phyloP scores from a whole-genome alignment of 139 green algal species.

The Micromonas commoda region DNA sequence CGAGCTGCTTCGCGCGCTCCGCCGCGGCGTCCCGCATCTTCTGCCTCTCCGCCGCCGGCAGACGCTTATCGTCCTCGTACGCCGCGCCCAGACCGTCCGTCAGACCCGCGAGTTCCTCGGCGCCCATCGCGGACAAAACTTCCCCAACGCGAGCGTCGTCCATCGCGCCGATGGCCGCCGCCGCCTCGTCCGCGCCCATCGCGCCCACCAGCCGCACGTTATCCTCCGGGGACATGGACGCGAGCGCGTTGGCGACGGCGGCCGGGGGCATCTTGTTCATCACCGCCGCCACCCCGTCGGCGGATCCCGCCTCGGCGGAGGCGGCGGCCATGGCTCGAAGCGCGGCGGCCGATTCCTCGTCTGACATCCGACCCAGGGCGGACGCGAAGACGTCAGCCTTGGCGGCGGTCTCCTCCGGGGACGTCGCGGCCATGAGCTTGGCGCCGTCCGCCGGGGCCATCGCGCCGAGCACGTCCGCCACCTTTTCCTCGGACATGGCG shows the following conservation, averaged over 20 bases:
- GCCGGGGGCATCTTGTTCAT: no score
- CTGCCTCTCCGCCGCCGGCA: not conserved
- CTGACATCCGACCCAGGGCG: not conserved
- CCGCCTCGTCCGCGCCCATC: not conserved
- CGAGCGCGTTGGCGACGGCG: no score
- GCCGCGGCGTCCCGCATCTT: not conserved
- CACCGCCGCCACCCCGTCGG: not conserved
- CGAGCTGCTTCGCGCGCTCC: not conserved
- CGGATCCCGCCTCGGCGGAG: not conserved
- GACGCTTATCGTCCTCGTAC: not conserved
- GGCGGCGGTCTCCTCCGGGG: not conserved
- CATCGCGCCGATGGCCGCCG: not conserved
- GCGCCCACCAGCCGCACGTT: not conserved
- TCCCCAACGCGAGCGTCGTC: not conserved
- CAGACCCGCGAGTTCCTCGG: not conserved
- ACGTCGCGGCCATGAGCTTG: not conserved
- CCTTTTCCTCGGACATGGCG: not conserved
- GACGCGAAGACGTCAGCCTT: not conserved
- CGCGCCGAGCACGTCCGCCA: not conserved
- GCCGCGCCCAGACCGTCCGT: not conserved
- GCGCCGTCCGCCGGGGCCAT: constrained; percentile 1
- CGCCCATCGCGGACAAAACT: not conserved
- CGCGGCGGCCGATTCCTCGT: not conserved
- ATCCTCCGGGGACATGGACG: not conserved
- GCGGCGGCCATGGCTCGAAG: not conserved